Base-by-base conservation (phyloP, 192 early-diverging fungal species). In the Podila clonocystis region DNA sequence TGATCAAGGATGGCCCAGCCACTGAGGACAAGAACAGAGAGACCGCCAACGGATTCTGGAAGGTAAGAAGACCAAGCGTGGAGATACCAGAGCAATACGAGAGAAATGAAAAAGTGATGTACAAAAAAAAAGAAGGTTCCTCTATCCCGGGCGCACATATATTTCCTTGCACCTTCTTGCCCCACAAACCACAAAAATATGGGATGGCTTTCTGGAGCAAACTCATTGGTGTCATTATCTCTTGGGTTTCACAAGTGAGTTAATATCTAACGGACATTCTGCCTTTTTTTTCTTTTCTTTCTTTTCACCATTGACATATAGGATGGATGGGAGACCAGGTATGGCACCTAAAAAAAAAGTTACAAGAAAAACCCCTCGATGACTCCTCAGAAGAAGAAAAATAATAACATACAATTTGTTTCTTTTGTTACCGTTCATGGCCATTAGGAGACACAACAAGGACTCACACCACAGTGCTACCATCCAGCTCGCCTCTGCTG, bases 401-500 rank as follows among this genome's bases (percentile, higher is more conserved):
- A 58, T 19, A 9, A 36, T 36, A 9, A 7, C 31, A 5, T 55
- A 20, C 6, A n/a, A 24, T 17, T n/a, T n/a, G 22, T 9, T 2
- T n/a, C 55, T n/a, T 58, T 58, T 58, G 11, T 20, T 58, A 58
- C n/a, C 26, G 9, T 58, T 0, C 15, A 50, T 29, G 33, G 30
- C 57, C n/a, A 58, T 67, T 52, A 80, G 77, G 67, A 63, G 77
- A 65, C 77, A 80, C 57, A 80, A 80, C 60, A 80, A 80, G 67
- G 67, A 68, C 12, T 65, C 74, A 9, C 68, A 80, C 49, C 77
- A 80, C 70, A 69, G 55, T 26, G 87, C 90, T 12, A 92, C 96
- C 58, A 86, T 98, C 58, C 90, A 95, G 84, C 90, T 98, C 4
- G 97, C 95, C 17, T 91, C 91, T 64, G 82, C 94, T 29, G 97